Percentiles rank a stretch among this genome's conserved stretches.
These are phyloP conservation scores for Singerocomus rubriflavus DNA, from an alignment of 1,284 basidiomycete genomes.

Conservation along the genomic window DNA sequence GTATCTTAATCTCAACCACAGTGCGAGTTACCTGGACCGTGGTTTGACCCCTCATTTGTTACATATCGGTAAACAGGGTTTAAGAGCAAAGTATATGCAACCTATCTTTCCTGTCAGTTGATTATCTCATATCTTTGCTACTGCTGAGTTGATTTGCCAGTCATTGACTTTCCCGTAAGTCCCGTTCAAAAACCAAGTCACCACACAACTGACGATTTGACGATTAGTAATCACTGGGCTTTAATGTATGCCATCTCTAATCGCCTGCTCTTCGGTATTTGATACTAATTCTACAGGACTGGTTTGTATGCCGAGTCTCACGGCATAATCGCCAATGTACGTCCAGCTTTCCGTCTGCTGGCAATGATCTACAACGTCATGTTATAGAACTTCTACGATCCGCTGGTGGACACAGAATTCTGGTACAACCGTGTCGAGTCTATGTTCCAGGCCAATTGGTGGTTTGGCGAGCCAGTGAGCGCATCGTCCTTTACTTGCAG, in stretches of 20 bases:
- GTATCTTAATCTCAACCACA: conserved; percentile 28
- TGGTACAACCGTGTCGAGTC: conserved; percentile 63
- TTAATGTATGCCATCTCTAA: conserved; percentile 52
- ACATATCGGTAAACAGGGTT: conserved; percentile 71
- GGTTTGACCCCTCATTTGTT: conserved; percentile 79
- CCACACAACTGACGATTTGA: not conserved
- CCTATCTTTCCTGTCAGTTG: conserved; percentile 79
- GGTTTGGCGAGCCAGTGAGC: conserved; percentile 83
- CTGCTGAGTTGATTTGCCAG: conserved; percentile 36
- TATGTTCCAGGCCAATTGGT: conserved; percentile 73
- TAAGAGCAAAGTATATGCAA: conserved; percentile 82
- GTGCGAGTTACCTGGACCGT: conserved; percentile 81
- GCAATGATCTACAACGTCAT: not conserved
- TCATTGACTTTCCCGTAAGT: conserved; percentile 87
- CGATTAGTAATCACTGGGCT: conserved; percentile 77
- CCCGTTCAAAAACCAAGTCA: not conserved
- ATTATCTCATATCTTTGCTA: not conserved
- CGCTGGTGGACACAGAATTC: conserved; percentile 57
- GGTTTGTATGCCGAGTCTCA: conserved; percentile 85
- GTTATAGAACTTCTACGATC: conserved; percentile 82
- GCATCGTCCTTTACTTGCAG: not conserved
- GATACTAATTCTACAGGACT: conserved; percentile 52
- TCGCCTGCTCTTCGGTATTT: not conserved
- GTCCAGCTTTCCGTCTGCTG: conserved; percentile 18
- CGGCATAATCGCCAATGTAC: conserved; percentile 86